These are phyloP conservation scores for Hypoxylon rubiginosum DNA, from an alignment of 2,329 filamentous ascomycete genomes.

Conservation along the genomic window DNA sequence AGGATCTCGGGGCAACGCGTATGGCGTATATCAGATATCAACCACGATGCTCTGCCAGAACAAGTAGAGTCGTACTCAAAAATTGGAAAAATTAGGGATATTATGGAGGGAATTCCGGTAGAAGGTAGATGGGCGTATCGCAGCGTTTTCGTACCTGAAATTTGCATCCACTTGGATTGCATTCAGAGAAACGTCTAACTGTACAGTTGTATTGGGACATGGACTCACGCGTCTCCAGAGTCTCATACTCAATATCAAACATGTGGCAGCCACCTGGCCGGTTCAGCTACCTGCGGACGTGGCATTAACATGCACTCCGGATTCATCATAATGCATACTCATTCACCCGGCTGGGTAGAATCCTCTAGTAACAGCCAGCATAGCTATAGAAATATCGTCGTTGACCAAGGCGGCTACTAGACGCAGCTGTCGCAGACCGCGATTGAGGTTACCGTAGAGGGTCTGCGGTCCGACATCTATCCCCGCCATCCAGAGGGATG, in stretches of 20 bases:
- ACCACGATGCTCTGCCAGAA: constrained; percentile 24
- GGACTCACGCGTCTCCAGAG: constrained; percentile 27
- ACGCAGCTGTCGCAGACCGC: constrained; percentile 38
- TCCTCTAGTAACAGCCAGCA: constrained; percentile 35
- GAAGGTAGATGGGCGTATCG: constrained; percentile 25
- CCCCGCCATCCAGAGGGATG: constrained; percentile 45
- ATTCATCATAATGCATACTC: constrained; percentile 37
- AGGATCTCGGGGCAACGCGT: constrained; percentile 33
- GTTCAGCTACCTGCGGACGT: constrained; percentile 24
- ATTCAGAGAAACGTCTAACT: constrained; percentile 26
- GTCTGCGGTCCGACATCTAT: constrained; percentile 54
- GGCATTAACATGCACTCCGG: constrained; percentile 36
- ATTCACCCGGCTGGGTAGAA: constrained; percentile 45
- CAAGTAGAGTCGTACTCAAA: constrained; percentile 32
- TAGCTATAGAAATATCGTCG: constrained; percentile 34
- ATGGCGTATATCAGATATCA: constrained; percentile 43
- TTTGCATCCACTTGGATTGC: constrained; percentile 35
- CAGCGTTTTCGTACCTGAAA: constrained; percentile 35
- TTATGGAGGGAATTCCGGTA: constrained; percentile 31
- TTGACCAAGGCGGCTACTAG: constrained; percentile 35
- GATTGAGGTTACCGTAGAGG: constrained; percentile 51
- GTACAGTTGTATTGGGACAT: constrained; percentile 27
- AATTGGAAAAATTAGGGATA: constrained; percentile 32
- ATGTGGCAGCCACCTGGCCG: constrained; percentile 40
- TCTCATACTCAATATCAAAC: constrained; percentile 37